phyloP scores from a whole-genome alignment of 176 grass and related monocot species.

The Eragrostis nindensis region DNA sequence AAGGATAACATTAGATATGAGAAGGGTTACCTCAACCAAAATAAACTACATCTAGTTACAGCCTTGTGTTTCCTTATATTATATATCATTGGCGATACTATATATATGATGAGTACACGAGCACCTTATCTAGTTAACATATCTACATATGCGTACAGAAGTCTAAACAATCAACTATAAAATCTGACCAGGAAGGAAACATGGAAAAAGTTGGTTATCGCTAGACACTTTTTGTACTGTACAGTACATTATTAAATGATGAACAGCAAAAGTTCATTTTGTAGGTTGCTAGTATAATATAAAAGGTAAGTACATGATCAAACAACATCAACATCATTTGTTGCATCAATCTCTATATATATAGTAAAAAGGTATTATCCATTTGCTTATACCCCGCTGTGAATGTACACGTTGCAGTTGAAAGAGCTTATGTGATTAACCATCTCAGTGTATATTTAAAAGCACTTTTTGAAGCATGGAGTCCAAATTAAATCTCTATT shows the following conservation, averaged over 20 bases:
- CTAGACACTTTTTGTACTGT: slow-evolving; percentile 45
- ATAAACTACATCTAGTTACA: slow-evolving; percentile 48
- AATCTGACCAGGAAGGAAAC: slow-evolving; percentile 32
- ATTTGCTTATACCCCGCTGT: background rate
- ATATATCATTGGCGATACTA: slow-evolving; percentile 39
- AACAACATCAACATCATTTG: slow-evolving; percentile 53
- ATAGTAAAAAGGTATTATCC: slow-evolving; percentile 17
- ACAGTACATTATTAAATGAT: slow-evolving; percentile 34
- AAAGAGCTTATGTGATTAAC: slow-evolving; percentile 23
- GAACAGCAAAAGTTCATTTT: slow-evolving; percentile 47
- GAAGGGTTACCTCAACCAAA: slow-evolving; percentile 47
- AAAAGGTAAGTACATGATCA: slow-evolving; percentile 35
- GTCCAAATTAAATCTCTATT: too few species aligned
- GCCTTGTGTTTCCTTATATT: slow-evolving; percentile 45
- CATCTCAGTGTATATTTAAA: background rate
- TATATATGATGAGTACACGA: slow-evolving; percentile 39
- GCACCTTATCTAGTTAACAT: slow-evolving; percentile 39
- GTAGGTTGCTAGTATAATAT: slow-evolving; percentile 40
- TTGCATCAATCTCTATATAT: slow-evolving; percentile 48
- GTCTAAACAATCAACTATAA: slow-evolving; percentile 45
- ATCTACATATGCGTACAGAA: slow-evolving; percentile 28
- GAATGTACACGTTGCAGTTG: background rate
- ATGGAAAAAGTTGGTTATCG: slow-evolving; percentile 55
- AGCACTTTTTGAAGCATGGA: background rate
- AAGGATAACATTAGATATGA: slow-evolving; percentile 52